Evolutionary conservation across 345 rosid genomes (phyloP).

Genomic region (Salix viminalis): DNA sequence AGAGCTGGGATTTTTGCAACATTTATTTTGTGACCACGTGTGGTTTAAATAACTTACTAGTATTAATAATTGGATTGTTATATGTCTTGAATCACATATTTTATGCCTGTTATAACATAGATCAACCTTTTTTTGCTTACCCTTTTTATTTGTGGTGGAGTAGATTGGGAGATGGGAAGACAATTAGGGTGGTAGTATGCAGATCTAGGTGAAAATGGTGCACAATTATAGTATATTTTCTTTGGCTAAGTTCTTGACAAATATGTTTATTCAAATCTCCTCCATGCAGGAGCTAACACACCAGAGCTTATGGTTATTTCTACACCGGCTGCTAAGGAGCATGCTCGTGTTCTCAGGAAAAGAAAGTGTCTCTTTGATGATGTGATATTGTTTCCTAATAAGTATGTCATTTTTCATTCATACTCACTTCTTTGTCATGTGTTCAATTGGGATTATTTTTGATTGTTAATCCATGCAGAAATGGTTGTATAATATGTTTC

Average conservation of each 20-base stretch:
- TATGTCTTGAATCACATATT: not conserved
- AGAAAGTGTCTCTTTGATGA: constrained; percentile 63
- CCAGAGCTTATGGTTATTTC: constrained; percentile 43
- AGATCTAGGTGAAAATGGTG: constrained; percentile 3
- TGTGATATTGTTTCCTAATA: constrained; percentile 48
- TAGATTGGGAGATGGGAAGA: not conserved
- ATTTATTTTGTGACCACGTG: not conserved
- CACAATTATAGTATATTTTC: not conserved
- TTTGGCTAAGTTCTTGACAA: not conserved
- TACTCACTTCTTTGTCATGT: not conserved
- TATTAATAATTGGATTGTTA: not conserved
- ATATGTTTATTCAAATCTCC: not conserved
- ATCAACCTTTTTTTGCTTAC: not conserved
- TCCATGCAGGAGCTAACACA: constrained; percentile 38
- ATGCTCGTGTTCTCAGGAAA: constrained; percentile 39
- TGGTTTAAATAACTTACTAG: not conserved
- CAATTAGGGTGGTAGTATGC: not conserved
- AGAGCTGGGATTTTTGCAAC: not conserved
- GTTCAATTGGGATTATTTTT: not conserved
- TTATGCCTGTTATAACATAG: not conserved
- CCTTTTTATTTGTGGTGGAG: not conserved
- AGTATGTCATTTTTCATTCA: constrained; percentile 41
- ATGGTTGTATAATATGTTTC: too few species aligned
- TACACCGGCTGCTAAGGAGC: constrained; percentile 66
- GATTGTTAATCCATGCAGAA: not conserved